Conservation (phyloP, 768 basidiomycete genomes). For the Termitomyces sp. region DNA sequence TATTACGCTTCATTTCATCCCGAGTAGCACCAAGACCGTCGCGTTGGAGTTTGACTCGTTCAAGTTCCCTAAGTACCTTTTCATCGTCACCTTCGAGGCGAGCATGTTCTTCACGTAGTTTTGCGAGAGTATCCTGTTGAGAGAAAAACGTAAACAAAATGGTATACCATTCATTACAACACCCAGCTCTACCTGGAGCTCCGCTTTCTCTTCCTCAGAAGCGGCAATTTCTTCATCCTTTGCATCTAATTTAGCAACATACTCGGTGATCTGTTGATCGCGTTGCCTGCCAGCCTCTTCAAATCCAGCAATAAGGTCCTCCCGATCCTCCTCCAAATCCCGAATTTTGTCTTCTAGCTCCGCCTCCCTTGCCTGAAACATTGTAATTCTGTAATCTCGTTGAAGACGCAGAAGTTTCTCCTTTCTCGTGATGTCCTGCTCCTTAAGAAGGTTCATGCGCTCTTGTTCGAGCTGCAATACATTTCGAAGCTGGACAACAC, state of each 20-base stretch:
- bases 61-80: constrained; percentile 46
- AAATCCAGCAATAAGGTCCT: constrained; percentile 20
- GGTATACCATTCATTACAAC: not conserved
- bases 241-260: constrained; percentile 35
- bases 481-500: constrained; percentile 60
- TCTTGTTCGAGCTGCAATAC: constrained; percentile 53
- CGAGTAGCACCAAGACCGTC: constrained; percentile 52
- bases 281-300: constrained; percentile 25
- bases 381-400: constrained; percentile 63
- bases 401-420: constrained; percentile 60
- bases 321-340: constrained; percentile 48
- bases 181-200: constrained; percentile 35
- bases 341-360: constrained; percentile 54
- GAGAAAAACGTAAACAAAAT: constrained; percentile 7
- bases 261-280: constrained; percentile 27
- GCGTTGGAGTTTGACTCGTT: constrained; percentile 54
- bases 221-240: constrained; percentile 34
- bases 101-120: constrained; percentile 48
- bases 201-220: constrained; percentile 40
- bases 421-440: constrained; percentile 48
- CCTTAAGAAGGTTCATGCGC: constrained; percentile 44
- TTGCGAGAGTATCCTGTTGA: constrained; percentile 31
- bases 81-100: constrained; percentile 45
- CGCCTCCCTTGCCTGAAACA: constrained; percentile 61
- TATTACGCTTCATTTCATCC: constrained; percentile 50